A percentile compares a stretch with the other conserved stretches of the same genome.
phyloP scores from a whole-genome alignment of 1,284 basidiomycete species.

The Exobasidium cylindrosporum region DNA sequence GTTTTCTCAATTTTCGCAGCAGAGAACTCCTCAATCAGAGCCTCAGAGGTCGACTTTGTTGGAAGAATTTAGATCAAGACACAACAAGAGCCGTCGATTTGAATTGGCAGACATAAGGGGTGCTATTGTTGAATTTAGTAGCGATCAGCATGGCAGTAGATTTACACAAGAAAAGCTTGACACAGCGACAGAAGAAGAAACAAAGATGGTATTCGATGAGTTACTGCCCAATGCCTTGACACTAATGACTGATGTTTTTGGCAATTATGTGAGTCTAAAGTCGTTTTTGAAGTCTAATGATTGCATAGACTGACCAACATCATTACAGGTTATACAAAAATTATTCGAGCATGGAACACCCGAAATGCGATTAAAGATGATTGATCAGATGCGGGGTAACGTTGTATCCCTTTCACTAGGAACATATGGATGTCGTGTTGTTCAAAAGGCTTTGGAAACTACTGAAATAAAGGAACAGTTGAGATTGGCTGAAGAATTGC shows the following conservation, averaged over 20 bases:
- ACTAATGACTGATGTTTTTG: conserved; percentile 91
- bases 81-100: conserved; percentile 24
- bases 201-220: conserved; percentile 74
- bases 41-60: conserved; percentile 22
- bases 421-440: conserved; percentile 81
- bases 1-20: neutral
- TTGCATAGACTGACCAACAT: conserved; percentile 44
- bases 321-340: conserved; percentile 94
- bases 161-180: conserved; percentile 54
- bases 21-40: conserved; percentile 2
- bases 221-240: conserved; percentile 76
- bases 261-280: conserved; percentile 91
- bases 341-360: conserved; percentile 84
- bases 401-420: conserved; percentile 77
- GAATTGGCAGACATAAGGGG: conserved; percentile 74
- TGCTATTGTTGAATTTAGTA: conserved; percentile 84
- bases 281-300: conserved; percentile 59
- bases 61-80: conserved; percentile 42
- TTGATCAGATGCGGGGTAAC: conserved; percentile 74
- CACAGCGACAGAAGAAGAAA: conserved; percentile 66
- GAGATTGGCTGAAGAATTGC: conserved; percentile 64
- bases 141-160: conserved; percentile 85
- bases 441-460: conserved; percentile 64
- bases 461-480: conserved; percentile 24
- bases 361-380: conserved; percentile 65